A percentile compares a stretch with the other conserved stretches of the same genome.
phyloP scores from a whole-genome alignment of 2,329 filamentous ascomycete genomes.

The Exophiala bonariae region DNA sequence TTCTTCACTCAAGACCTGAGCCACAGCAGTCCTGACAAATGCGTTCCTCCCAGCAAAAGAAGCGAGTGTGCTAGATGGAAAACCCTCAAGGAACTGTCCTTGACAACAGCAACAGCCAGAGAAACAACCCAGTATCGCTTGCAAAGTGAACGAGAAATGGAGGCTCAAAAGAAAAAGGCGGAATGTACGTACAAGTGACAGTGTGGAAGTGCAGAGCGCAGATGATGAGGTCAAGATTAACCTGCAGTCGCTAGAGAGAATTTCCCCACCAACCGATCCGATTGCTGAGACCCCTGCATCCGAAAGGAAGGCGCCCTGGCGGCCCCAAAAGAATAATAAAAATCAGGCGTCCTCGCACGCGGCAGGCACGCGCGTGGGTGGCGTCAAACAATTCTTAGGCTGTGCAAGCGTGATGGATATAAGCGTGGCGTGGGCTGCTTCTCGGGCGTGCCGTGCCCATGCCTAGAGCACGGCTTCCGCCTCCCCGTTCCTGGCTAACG shows the following conservation, averaged over 20 bases:
- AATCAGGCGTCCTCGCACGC: not conserved
- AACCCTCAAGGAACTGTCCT: not conserved
- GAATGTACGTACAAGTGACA: not conserved
- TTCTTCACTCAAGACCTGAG: too few relatives aligned
- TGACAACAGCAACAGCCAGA: not conserved
- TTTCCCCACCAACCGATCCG: slow-evolving; percentile 15
- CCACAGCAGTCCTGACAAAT: too few relatives aligned
- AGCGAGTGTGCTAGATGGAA: not conserved
- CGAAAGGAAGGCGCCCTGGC: too few relatives aligned
- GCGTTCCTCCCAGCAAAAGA: not conserved
- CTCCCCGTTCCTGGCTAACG: slow-evolving; percentile 20
- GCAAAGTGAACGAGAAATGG: not conserved
- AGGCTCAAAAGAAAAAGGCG: not conserved
- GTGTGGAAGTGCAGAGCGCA: too few relatives aligned
- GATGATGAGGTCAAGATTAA: slow-evolving; percentile 12
- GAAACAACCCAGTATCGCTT: not conserved
- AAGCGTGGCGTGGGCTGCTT: too few relatives aligned
- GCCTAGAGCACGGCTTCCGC: slow-evolving; percentile 14
- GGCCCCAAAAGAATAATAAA: too few relatives aligned
- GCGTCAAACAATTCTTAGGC: too few relatives aligned
- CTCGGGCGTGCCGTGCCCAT: too few relatives aligned
- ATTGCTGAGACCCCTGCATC: slow-evolving; percentile 5
- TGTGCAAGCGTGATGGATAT: too few relatives aligned
- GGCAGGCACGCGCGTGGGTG: slow-evolving; percentile 1
- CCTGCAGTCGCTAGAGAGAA: slow-evolving; percentile 3